Conservation (phyloP, 257 asterid genomes). For the Thymus quinquecostatus region DNA sequence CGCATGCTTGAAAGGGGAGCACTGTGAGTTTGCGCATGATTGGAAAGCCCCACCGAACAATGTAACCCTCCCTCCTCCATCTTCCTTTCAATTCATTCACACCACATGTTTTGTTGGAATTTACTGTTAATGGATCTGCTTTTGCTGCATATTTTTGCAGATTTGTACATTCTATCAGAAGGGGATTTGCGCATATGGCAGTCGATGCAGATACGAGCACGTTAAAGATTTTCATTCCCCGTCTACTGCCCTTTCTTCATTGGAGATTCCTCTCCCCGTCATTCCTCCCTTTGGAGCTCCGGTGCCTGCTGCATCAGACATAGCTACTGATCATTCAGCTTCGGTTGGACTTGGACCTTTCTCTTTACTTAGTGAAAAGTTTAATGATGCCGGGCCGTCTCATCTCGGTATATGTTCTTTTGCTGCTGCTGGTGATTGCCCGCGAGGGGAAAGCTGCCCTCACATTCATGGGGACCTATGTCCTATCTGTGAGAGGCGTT, state of each 20-base stretch:
- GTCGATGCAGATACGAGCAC: conserved; percentile 90
- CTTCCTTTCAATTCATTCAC: conserved; percentile 6
- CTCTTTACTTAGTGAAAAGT: conserved; percentile 31
- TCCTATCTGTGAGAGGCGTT: conserved; percentile 68
- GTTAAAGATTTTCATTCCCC: conserved; percentile 54
- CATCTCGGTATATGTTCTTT: conserved; percentile 78
- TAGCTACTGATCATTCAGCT: conserved; percentile 38
- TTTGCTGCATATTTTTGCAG: conserved; percentile 50
- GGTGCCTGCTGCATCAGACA: conserved; percentile 26
- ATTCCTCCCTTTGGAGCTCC: conserved; percentile 44
- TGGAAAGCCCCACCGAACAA: conserved; percentile 72
- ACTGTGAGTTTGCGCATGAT: conserved; percentile 87
- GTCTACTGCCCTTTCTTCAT: conserved; percentile 53
- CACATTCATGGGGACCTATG: conserved; percentile 86
- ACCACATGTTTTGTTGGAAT: not conserved
- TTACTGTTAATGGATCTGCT: not conserved
- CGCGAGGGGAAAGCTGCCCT: conserved; percentile 76
- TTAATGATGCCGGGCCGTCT: conserved; percentile 50
- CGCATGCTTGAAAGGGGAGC: conserved; percentile 92
- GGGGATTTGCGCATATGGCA: conserved; percentile 86
- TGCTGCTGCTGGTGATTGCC: conserved; percentile 92
- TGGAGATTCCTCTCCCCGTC: conserved; percentile 39
- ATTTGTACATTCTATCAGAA: conserved; percentile 85
- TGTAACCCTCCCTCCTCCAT: conserved; percentile 40
- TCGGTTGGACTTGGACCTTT: conserved; percentile 38